Percentiles rank a stretch among this genome's conserved stretches.
These are phyloP conservation scores for Xanthoconium stramineum DNA, from an alignment of 768 basidiomycete genomes.

Conservation along the genomic window DNA sequence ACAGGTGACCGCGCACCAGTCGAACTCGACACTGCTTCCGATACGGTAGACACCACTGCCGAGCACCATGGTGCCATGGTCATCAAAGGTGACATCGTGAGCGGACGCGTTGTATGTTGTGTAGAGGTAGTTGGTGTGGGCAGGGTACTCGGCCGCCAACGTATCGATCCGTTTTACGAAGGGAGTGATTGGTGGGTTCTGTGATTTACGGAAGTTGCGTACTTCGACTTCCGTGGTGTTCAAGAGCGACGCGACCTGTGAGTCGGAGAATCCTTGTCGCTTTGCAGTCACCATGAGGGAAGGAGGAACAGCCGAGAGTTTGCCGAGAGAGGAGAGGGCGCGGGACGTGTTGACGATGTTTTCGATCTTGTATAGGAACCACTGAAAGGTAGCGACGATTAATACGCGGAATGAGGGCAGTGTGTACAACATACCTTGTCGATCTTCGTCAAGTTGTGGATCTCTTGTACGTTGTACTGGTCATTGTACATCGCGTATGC, in stretches of 20 bases:
- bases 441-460: constrained; percentile 96
- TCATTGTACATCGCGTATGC: constrained; percentile 97
- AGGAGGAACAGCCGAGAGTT: constrained; percentile 64
- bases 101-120: constrained; percentile 97
- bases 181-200: constrained; percentile 72
- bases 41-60: constrained; percentile 98
- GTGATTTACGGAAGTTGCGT: constrained; percentile 80
- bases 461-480: constrained; percentile 81
- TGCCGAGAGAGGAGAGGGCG: constrained; percentile 64
- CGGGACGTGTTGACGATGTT: constrained; percentile 92
- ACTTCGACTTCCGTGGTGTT: constrained; percentile 71
- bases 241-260: constrained; percentile 84
- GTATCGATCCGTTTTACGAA: constrained; percentile 99
- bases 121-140: constrained; percentile 98
- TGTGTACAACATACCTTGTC: constrained; percentile 62
- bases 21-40: constrained; percentile 97
- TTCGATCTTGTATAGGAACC: constrained; percentile 99
- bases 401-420: neutral
- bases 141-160: constrained; percentile 96
- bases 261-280: constrained; percentile 92
- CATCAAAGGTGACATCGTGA: constrained; percentile 94
- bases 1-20: constrained; percentile 99
- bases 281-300: constrained; percentile 87
- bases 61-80: constrained; percentile 98
- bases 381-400: constrained; percentile 43